These are phyloP conservation scores for Tolypocladium amazonense DNA, from an alignment of 2,329 filamentous ascomycete genomes.

Conservation along the genomic window DNA sequence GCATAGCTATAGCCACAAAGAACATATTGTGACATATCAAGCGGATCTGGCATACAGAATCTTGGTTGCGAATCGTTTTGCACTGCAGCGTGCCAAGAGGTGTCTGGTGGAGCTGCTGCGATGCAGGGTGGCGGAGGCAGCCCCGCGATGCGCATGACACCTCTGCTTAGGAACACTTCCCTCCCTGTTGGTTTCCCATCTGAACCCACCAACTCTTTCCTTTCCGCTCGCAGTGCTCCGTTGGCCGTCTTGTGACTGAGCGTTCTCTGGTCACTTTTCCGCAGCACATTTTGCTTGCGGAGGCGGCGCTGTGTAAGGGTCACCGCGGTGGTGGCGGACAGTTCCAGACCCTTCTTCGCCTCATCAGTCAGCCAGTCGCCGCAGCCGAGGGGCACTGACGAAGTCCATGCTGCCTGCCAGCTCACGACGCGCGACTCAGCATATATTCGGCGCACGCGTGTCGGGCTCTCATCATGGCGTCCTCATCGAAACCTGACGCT, in stretches of 20 bases:
- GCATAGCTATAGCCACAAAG: neutral
- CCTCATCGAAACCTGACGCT: constrained; percentile 30
- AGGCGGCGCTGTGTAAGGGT: neutral
- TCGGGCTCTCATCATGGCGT: constrained; percentile 35
- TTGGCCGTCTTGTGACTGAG: neutral
- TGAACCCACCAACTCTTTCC: neutral
- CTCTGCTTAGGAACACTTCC: too few relatives aligned
- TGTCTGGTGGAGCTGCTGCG: neutral
- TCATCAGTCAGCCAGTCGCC: constrained; percentile 3
- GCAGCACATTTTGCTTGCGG: neutral
- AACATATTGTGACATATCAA: neutral
- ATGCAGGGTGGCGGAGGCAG: neutral
- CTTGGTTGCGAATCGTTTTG: too few relatives aligned
- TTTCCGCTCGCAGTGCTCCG: neutral
- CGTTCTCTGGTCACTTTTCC: neutral
- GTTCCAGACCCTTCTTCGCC: constrained; percentile 21
- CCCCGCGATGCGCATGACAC: neutral
- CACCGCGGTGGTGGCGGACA: constrained; percentile 7
- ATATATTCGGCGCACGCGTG: constrained; percentile 5
- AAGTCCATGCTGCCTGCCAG: constrained; percentile 16
- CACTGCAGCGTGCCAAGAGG: too few relatives aligned
- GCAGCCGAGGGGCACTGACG: constrained; percentile 11
- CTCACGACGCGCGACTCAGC: neutral
- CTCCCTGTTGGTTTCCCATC: neutral
- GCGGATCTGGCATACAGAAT: neutral